phyloP scores from a whole-genome alignment of 1,284 basidiomycete species.

The Mycena citricolor region DNA sequence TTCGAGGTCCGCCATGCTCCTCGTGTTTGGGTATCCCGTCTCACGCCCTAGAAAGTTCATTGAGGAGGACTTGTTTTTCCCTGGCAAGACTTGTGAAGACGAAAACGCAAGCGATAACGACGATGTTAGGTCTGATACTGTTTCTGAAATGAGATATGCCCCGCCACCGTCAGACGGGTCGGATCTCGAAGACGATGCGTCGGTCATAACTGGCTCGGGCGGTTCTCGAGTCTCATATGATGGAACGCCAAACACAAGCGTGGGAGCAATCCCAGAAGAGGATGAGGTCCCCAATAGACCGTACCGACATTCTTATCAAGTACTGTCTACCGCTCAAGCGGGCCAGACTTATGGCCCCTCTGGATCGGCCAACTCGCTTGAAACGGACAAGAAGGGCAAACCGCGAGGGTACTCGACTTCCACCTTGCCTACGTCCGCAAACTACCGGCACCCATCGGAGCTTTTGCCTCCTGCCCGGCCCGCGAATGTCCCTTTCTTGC shows the following conservation, averaged over 20 bases:
- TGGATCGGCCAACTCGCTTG: too few relatives aligned
- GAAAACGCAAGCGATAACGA: slow-evolving; percentile 22
- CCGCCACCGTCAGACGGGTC: slow-evolving; percentile 12
- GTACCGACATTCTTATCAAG: too few relatives aligned
- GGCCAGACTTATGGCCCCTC: too few relatives aligned
- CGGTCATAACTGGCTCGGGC: slow-evolving; percentile 17
- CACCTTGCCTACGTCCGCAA: slow-evolving; percentile 7
- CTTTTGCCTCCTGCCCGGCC: slow-evolving; percentile 6
- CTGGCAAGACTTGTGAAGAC: slow-evolving; percentile 44
- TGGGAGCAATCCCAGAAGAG: slow-evolving; percentile 19
- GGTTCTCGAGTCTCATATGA: slow-evolving; percentile 21
- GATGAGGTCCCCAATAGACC: too few relatives aligned
- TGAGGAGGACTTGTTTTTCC: slow-evolving; percentile 71
- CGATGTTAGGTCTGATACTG: slow-evolving; percentile 23
- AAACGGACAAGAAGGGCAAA: too few relatives aligned
- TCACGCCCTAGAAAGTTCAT: slow-evolving; percentile 44
- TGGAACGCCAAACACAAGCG: slow-evolving; percentile 20
- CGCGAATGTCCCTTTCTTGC: slow-evolving; percentile 29
- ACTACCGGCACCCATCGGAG: slow-evolving; percentile 10
- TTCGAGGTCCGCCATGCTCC: slow-evolving; percentile 49
- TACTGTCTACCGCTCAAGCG: too few relatives aligned
- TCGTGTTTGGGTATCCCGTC: slow-evolving; percentile 2
- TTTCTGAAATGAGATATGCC: slow-evolving; percentile 23
- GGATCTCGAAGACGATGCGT: slow-evolving; percentile 20
- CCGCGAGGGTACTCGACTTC: slow-evolving; percentile 20